Conservation (phyloP, 176 grass and related monocot species). For the Typha latifolia region DNA sequence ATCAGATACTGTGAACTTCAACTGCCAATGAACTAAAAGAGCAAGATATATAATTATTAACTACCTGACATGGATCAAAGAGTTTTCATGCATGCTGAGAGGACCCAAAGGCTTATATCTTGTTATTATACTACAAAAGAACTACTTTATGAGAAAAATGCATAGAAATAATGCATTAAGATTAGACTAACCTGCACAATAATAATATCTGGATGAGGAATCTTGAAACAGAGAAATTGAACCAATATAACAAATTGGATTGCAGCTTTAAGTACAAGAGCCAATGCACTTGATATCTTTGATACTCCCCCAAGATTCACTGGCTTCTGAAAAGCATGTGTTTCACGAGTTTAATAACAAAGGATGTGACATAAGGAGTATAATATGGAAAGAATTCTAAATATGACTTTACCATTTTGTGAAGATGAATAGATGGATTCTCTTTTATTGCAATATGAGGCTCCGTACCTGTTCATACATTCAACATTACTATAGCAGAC, state of each 20-base stretch:
- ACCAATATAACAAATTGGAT: conserved; percentile 67
- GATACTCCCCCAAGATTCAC: conserved; percentile 63
- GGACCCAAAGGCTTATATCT: neutral
- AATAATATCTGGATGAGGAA: conserved; percentile 78
- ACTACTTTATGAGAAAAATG: neutral
- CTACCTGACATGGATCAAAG: too few relatives aligned
- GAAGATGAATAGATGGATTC: conserved; percentile 65
- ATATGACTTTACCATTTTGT: conserved; percentile 56
- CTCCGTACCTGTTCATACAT: conserved; percentile 63
- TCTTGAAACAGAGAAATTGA: conserved; percentile 82
- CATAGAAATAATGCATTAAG: conserved; percentile 3
- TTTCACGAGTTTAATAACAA: conserved; percentile 8
- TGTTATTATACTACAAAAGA: neutral
- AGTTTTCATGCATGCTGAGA: too few relatives aligned
- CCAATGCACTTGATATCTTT: conserved; percentile 73
- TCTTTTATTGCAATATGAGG: conserved; percentile 63
- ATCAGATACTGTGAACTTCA: too few relatives aligned
- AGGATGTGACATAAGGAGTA: neutral
- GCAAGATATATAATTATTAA: too few relatives aligned
- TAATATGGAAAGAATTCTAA: conserved; percentile 1
- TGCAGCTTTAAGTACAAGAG: conserved; percentile 78
- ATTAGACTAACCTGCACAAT: conserved; percentile 56
- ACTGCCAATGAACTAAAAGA: too few relatives aligned
- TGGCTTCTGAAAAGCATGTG: conserved; percentile 41
- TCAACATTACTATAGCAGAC: conserved; percentile 7